Evolutionary conservation across 257 asterid species (phyloP).

Genomic region (Solanum stenotomum): DNA sequence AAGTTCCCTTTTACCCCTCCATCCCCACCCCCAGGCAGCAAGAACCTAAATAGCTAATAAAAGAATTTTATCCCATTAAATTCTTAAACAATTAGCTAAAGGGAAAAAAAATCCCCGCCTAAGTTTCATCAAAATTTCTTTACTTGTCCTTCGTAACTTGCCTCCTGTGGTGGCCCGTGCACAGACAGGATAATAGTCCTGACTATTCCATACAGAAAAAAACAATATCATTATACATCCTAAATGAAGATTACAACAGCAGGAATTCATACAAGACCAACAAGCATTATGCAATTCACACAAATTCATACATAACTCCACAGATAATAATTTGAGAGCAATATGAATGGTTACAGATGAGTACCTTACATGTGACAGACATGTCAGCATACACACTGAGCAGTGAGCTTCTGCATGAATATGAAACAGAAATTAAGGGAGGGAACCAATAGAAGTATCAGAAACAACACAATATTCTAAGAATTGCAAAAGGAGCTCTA

Average conservation of each 20-base stretch:
- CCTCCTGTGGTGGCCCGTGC: background rate
- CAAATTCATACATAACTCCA: background rate
- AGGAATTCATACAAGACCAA: background rate
- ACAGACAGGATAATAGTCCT: background rate
- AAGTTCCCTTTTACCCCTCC: background rate
- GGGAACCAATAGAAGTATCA: background rate
- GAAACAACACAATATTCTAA: background rate
- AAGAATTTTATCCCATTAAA: background rate
- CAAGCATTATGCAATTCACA: background rate
- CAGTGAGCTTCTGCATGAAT: slow-evolving; percentile 74
- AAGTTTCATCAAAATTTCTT: background rate
- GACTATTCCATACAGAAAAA: background rate
- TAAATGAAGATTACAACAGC: background rate
- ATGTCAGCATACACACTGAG: slow-evolving; percentile 99
- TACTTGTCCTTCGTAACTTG: background rate
- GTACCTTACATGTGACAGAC: slow-evolving; percentile 97
- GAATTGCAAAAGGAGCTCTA: background rate
- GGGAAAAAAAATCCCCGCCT: background rate
- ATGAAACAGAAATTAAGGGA: background rate
- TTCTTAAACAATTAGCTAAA: background rate
- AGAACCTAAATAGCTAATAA: background rate
- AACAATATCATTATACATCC: background rate
- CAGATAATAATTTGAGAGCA: background rate
- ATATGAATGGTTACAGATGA: background rate
- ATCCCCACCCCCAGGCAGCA: background rate